These are phyloP conservation scores for Phellopilus nigrolimitatus DNA, from an alignment of 1,284 basidiomycete species.

Conservation along the genomic window DNA sequence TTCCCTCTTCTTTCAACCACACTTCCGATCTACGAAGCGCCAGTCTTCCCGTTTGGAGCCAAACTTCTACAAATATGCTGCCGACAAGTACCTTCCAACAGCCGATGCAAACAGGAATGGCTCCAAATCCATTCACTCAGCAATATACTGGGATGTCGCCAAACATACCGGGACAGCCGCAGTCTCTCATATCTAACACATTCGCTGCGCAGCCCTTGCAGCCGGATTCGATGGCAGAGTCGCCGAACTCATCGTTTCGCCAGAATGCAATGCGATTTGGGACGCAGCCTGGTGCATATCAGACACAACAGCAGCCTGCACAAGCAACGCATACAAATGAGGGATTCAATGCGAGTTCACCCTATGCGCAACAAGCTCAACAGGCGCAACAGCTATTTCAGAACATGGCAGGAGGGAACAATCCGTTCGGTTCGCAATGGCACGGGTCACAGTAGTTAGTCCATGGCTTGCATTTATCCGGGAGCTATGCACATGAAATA, in stretches of 20 bases:
- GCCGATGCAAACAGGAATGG: slow-evolving; percentile 20
- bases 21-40: slow-evolving; percentile 3
- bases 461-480: not conserved
- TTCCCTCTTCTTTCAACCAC: slow-evolving; percentile 2
- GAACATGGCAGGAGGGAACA: slow-evolving; percentile 12
- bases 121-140: slow-evolving; percentile 26
- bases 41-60: slow-evolving; percentile 10
- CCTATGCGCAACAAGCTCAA: slow-evolving; percentile 12
- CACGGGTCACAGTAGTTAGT: not conserved
- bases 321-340: not conserved
- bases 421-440: slow-evolving; percentile 9
- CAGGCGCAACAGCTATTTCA: slow-evolving; percentile 20
- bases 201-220: slow-evolving; percentile 20
- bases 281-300: not conserved
- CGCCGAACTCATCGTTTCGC: not conserved
- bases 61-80: too few species aligned
- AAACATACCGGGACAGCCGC: not conserved
- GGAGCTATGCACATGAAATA: too few species aligned
- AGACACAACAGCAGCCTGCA: not conserved
- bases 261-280: not conserved
- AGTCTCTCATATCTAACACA: slow-evolving; percentile 15
- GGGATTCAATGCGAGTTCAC: not conserved
- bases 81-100: slow-evolving; percentile 20
- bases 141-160: slow-evolving; percentile 17
- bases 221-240: not conserved